These are phyloP conservation scores for Yarrowia sp. DNA, from an alignment of 805 yeast genomes.

Conservation along the genomic window DNA sequence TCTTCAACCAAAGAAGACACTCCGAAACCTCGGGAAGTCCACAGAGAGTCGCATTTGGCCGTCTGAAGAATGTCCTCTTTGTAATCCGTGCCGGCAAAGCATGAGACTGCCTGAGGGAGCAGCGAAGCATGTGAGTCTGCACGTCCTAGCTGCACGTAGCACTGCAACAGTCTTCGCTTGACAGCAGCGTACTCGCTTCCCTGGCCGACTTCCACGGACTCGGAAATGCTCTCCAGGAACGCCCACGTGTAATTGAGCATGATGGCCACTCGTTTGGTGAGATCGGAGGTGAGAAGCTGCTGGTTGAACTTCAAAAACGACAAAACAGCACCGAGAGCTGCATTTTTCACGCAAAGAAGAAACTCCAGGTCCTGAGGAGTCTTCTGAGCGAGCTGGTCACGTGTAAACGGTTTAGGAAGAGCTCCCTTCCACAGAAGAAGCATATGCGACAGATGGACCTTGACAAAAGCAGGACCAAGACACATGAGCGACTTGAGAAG, in stretches of 20 bases:
- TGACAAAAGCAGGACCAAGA: constrained; percentile 61
- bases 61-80: constrained; percentile 29
- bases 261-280: constrained; percentile 57
- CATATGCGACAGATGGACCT: constrained; percentile 64
- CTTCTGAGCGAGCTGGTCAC: constrained; percentile 54
- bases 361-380: constrained; percentile 50
- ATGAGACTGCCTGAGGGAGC: constrained; percentile 29
- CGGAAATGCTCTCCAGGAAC: constrained; percentile 44
- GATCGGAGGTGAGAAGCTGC: constrained; percentile 53
- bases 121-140: constrained; percentile 32
- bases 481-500: constrained; percentile 68
- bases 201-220: constrained; percentile 45
- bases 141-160: constrained; percentile 51
- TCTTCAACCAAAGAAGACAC: constrained; percentile 43
- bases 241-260: constrained; percentile 56
- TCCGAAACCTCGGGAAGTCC: constrained; percentile 31
- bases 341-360: constrained; percentile 60
- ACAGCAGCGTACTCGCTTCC: constrained; percentile 11
- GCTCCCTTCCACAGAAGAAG: constrained; percentile 69
- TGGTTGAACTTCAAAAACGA: constrained; percentile 56
- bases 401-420: constrained; percentile 54
- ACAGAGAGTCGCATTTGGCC: constrained; percentile 26
- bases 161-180: constrained; percentile 49
- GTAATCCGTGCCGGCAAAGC: constrained; percentile 25
- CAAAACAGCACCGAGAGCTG: constrained; percentile 64